These are phyloP conservation scores for Pilobolus umbonatus DNA, from an alignment of 192 early-diverging fungal species.

Conservation along the genomic window DNA sequence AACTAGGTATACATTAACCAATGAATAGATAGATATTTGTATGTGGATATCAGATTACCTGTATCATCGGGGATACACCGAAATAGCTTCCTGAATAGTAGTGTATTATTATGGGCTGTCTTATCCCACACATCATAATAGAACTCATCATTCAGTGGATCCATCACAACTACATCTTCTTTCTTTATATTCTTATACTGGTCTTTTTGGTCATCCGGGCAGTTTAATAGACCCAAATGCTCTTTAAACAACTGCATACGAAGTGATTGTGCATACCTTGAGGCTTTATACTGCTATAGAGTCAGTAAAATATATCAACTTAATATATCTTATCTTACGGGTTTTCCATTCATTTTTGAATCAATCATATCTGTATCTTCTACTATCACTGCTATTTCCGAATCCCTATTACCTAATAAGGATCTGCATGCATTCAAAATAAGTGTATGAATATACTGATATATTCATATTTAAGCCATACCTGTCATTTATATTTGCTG, in stretches of 20 bases:
- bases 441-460: neutral
- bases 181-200: constrained; percentile 2
- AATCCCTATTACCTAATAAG: constrained; percentile 71
- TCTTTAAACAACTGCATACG: constrained; percentile 78
- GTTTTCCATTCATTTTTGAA: constrained; percentile 67
- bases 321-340: constrained; percentile 24
- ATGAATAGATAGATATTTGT: neutral
- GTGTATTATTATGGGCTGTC: constrained; percentile 63
- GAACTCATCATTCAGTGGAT: constrained; percentile 68
- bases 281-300: constrained; percentile 53
- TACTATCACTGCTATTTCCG: constrained; percentile 81
- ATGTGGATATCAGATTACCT: constrained; percentile 13
- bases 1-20: constrained; percentile 14
- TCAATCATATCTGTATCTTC: constrained; percentile 69
- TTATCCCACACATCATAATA: constrained; percentile 53
- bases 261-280: constrained; percentile 64
- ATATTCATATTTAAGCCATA: neutral
- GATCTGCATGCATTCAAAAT: neutral
- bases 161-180: constrained; percentile 25
- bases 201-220: neutral
- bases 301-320: neutral
- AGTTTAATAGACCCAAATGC: constrained; percentile 69
- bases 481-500: constrained; percentile 39
- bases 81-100: constrained; percentile 70
- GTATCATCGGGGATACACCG: constrained; percentile 83